Evolutionary conservation across 805 yeast genomes (phyloP), one percentile per base, ranked within the genome.

Genomic region (Dipodascus geniculatus): DNA sequence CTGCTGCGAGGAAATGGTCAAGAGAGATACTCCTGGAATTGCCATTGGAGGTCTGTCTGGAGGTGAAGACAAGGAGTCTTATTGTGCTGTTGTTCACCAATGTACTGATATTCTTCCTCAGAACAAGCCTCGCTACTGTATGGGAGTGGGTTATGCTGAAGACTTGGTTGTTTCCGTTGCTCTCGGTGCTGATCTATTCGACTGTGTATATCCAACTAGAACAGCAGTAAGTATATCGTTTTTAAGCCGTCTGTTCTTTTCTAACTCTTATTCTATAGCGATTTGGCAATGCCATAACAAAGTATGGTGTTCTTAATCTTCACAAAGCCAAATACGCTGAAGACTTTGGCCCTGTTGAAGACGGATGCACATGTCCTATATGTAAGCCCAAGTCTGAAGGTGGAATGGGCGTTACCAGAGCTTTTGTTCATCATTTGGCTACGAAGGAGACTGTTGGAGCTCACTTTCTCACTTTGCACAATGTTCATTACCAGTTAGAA

Each of bases 131-230:
- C 63, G 74, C 19, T 73, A 73, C 56, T 71, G 74, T 58, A 73
- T 73, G 76, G 76, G 76, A 16, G 74, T 73, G 3, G 76, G 76
- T 17, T 73, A 73, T 53, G 77, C 77, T 4, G 76, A 73, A 55
- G 76, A 73, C 55, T 60, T 73, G 56, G 72, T 73, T 3, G 77
- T 73, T 4, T 67, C 72, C 1, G 77, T 73, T 3, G 76, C 76
- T 1, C 64, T 73, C 42, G 76, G 76, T 0, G 76, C 75, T 1
- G 76, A 73, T 56, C 61, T 73, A 65, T 73, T 73, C 59, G 76
- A 73, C 55, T 73, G 76, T 53, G 76, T 73, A 3, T 73, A 71
- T 56, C 76, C 76, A 9, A 72, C 76, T 2, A 61, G 76, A 49
- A 73, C 76, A 2, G 70, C 71, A 6, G 49, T 47, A 23, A 22